These are phyloP conservation scores for Lanzia echinophila DNA, from an alignment of 2,329 filamentous ascomycete species.

Conservation along the genomic window DNA sequence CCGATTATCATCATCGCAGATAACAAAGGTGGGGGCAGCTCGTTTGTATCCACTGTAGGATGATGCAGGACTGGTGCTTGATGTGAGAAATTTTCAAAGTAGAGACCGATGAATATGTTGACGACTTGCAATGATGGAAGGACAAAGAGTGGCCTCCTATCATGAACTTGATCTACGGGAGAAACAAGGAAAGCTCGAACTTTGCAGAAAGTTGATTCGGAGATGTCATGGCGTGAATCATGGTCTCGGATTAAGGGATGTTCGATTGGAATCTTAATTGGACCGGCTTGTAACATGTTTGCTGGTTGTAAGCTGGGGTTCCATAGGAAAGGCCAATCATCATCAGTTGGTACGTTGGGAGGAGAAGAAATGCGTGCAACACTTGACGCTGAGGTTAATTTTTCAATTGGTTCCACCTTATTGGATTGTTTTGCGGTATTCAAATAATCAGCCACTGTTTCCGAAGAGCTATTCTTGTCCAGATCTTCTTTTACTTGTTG, in stretches of 20 bases:
- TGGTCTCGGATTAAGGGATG: conserved; percentile 18
- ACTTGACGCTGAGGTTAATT: too few relatives aligned
- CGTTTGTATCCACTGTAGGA: conserved; percentile 21
- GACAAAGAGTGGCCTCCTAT: conserved; percentile 8
- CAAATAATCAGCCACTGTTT: neutral
- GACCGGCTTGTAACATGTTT: conserved; percentile 13
- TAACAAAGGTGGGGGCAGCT: conserved; percentile 21
- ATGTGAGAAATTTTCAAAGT: conserved; percentile 23
- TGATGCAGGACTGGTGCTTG: conserved; percentile 25
- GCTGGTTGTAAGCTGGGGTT: conserved; percentile 13
- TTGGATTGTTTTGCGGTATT: too few relatives aligned
- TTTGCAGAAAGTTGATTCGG: conserved; percentile 13
- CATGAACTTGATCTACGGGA: neutral
- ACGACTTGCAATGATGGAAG: conserved; percentile 18
- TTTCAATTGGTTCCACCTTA: too few relatives aligned
- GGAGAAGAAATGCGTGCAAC: conserved; percentile 14
- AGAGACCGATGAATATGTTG: conserved; percentile 23
- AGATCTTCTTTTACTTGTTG: neutral
- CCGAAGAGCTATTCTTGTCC: neutral
- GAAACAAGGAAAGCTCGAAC: neutral
- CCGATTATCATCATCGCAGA: conserved; percentile 22
- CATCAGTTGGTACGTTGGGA: conserved; percentile 17
- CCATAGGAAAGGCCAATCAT: conserved; percentile 23
- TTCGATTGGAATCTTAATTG: conserved; percentile 14
- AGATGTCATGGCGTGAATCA: conserved; percentile 20